phyloP scores from a whole-genome alignment of 345 rosid species.

The Fremontodendron californicum region DNA sequence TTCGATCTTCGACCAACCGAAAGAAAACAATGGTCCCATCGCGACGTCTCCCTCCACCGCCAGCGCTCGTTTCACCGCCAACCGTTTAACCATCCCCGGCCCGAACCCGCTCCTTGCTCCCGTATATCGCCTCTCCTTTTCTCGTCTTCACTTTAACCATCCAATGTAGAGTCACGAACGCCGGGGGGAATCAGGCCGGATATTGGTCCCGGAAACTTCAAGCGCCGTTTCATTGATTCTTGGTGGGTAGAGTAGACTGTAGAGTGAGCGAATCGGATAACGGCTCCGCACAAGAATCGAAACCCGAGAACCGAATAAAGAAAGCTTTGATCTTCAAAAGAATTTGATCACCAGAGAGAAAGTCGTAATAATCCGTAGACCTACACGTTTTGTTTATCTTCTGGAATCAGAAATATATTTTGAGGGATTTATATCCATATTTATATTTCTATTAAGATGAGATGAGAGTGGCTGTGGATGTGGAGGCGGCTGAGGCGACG shows the following conservation, averaged over 20 bases:
- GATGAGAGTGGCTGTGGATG: too few species aligned
- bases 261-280: constrained; percentile 66
- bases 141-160: constrained; percentile 30
- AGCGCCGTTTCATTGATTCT: constrained; percentile 52
- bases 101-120: constrained; percentile 56
- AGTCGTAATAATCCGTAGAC: constrained; percentile 39
- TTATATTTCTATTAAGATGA: too few species aligned
- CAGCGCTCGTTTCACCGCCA: too few species aligned
- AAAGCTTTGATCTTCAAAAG: constrained; percentile 55
- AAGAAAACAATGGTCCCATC: too few species aligned
- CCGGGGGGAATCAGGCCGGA: constrained; percentile 56
- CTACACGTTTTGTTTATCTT: constrained; percentile 45
- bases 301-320: constrained; percentile 46
- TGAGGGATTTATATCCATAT: background rate
- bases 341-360: constrained; percentile 15
- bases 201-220: constrained; percentile 48
- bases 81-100: constrained; percentile 55
- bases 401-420: background rate
- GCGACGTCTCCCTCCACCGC: too few species aligned
- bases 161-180: constrained; percentile 64
- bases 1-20: too few species aligned
- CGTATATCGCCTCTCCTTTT: constrained; percentile 43
- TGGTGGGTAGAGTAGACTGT: constrained; percentile 58
- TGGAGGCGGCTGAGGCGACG: background rate
- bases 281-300: background rate